Conservation (phyloP, 2,329 filamentous ascomycete genomes). For the Xylariales sp. region DNA sequence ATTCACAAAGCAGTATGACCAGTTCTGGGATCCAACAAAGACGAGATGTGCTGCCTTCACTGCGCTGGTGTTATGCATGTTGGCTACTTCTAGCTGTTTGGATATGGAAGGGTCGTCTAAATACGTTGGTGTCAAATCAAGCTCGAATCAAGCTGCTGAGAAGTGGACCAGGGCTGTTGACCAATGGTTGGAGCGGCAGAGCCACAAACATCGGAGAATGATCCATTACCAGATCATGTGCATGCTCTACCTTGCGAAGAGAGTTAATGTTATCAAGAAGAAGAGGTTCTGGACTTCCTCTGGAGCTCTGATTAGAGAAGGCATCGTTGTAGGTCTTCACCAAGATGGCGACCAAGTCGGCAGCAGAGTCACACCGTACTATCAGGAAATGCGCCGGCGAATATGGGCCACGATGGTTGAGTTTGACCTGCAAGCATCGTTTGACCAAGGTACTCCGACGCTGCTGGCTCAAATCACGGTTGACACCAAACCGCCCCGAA, state of each 20-base stretch:
- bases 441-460: slow-evolving; percentile 56
- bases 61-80: slow-evolving; percentile 54
- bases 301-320: slow-evolving; percentile 52
- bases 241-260: slow-evolving; percentile 56
- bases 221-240: slow-evolving; percentile 59
- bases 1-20: slow-evolving; percentile 50
- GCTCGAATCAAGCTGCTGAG: slow-evolving; percentile 49
- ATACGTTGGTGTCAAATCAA: slow-evolving; percentile 55
- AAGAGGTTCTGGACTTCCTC: slow-evolving; percentile 59
- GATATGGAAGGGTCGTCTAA: slow-evolving; percentile 47
- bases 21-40: slow-evolving; percentile 46
- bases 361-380: slow-evolving; percentile 52
- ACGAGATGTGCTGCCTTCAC: slow-evolving; percentile 50
- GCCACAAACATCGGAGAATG: slow-evolving; percentile 56
- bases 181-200: slow-evolving; percentile 49
- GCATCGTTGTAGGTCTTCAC: slow-evolving; percentile 55
- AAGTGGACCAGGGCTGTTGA: slow-evolving; percentile 54
- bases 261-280: slow-evolving; percentile 61
- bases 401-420: slow-evolving; percentile 60
- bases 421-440: slow-evolving; percentile 58
- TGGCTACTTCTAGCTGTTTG: slow-evolving; percentile 55
- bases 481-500: slow-evolving; percentile 42
- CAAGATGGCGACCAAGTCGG: slow-evolving; percentile 53
- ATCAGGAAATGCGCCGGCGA: slow-evolving; percentile 57
- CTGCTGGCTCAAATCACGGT: slow-evolving; percentile 51